Base-by-base conservation (phyloP, 352 stramenopile genomes). In the Globisporangium middletonii region DNA sequence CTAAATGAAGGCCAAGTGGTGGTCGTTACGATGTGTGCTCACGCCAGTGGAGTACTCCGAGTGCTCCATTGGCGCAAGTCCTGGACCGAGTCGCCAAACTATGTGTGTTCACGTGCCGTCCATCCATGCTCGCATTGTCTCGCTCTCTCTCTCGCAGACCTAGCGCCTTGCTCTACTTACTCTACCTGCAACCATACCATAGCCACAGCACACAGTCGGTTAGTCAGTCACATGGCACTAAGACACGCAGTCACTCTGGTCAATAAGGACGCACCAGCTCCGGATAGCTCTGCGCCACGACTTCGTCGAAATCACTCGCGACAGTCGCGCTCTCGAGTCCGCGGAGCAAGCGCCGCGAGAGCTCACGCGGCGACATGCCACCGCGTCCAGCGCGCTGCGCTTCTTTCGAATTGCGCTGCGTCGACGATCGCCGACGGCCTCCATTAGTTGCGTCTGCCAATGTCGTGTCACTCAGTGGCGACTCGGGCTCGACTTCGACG, bases 231-330 rank as follows among this genome's bases (percentile, higher is more conserved):
- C 15, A 18, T 30, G 18, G 41, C 49, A 43, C 1, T 45, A 30
- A 2, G 41, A 53, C 6, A 38, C 28, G 19, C 26, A 44, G 0
- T 1, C 15, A 28, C 27, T 37, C 11, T 18, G 15, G 4, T 19
- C 41, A 6, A 23, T 3, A 16, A 45, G 11, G 23, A 52, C 62
- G 41, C 50, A 84, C 67, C 52, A 87, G 30, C 50, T 77, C 61
- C 19, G 77, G 68, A 45, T 64, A 87, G 19, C 57, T 48, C 49
- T 78, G 42, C 18, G 65, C 63, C 28, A 87, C 68, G 11, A 79
- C 60, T 27, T 63, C 64, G 50, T 87, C 77, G 53, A 73, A 73
- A 50, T 68, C 63, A 19, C 44, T 59, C 30, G 51, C 19, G 15
- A 46, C 33, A 5, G 60, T 59, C 37, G 33, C 60, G 16, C 57